These are phyloP conservation scores for Auriscalpium vulgare DNA, from an alignment of 768 basidiomycete genomes.

Conservation along the genomic window DNA sequence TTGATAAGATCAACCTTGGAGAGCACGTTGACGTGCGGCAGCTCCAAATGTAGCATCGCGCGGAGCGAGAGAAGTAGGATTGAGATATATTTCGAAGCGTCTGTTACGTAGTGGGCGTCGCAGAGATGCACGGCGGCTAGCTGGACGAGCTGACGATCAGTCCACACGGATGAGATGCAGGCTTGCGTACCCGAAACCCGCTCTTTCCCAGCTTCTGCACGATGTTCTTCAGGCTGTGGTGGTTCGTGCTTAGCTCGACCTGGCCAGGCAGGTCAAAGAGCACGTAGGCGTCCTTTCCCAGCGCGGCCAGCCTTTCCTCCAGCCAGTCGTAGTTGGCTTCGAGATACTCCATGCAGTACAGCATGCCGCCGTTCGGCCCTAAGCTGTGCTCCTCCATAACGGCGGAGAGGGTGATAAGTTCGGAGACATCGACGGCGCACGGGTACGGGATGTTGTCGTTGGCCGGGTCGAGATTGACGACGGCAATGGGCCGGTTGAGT, in stretches of 20 bases:
- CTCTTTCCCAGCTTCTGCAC: slow-evolving; percentile 61
- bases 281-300: slow-evolving; percentile 73
- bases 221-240: slow-evolving; percentile 73
- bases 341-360: slow-evolving; percentile 71
- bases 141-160: background rate
- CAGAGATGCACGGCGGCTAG: slow-evolving; percentile 72
- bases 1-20: slow-evolving; percentile 91
- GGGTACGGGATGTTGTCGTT: slow-evolving; percentile 81
- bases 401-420: slow-evolving; percentile 79
- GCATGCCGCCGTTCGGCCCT: slow-evolving; percentile 93
- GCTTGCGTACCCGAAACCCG: slow-evolving; percentile 71
- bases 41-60: slow-evolving; percentile 96
- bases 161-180: background rate
- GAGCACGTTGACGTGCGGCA: slow-evolving; percentile 97
- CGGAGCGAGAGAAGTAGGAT: slow-evolving; percentile 86
- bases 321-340: slow-evolving; percentile 93
- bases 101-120: slow-evolving; percentile 96
- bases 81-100: slow-evolving; percentile 91
- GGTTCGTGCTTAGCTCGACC: slow-evolving; percentile 95
- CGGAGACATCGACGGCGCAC: slow-evolving; percentile 78
- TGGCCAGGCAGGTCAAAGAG: slow-evolving; percentile 96
- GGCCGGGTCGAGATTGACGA: slow-evolving; percentile 96
- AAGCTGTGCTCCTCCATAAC: slow-evolving; percentile 79
- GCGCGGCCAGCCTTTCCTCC: slow-evolving; percentile 53
- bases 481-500: slow-evolving; percentile 73